These are phyloP conservation scores for Penicillium sp. DNA, from an alignment of 2,329 filamentous ascomycete genomes.

Conservation along the genomic window DNA sequence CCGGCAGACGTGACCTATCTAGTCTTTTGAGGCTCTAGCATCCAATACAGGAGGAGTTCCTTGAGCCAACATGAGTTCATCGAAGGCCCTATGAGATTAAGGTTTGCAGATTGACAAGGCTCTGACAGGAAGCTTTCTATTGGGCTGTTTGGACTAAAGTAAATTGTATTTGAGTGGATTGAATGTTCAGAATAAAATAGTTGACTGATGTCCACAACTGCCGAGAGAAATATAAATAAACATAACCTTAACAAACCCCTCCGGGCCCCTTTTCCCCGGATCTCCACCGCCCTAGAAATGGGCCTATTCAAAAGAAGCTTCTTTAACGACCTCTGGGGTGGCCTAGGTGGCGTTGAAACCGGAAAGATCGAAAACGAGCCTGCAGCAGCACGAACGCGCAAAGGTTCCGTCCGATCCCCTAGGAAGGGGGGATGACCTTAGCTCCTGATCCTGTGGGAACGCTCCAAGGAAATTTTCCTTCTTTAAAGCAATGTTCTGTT, in stretches of 20 bases:
- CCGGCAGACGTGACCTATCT: slow-evolving; percentile 14
- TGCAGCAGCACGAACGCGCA: slow-evolving; percentile 22
- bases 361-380: slow-evolving; percentile 15
- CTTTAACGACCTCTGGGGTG: slow-evolving; percentile 18
- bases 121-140: background rate
- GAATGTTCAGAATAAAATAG: background rate
- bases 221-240: background rate
- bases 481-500: background rate
- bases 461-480: background rate
- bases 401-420: slow-evolving; percentile 8
- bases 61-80: background rate
- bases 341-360: slow-evolving; percentile 22
- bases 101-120: background rate
- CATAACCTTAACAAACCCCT: background rate
- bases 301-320: slow-evolving; percentile 23
- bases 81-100: background rate
- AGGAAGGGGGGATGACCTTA: background rate
- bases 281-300: slow-evolving; percentile 2
- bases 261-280: slow-evolving; percentile 1
- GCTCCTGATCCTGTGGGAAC: background rate
- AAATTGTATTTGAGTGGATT: background rate
- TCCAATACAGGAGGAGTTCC: background rate
- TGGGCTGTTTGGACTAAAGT: background rate
- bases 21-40: slow-evolving; percentile 12
- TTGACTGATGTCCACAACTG: background rate